Base-by-base conservation (phyloP, 2,329 filamentous ascomycete genomes). In the Penicillium brasilianum region DNA sequence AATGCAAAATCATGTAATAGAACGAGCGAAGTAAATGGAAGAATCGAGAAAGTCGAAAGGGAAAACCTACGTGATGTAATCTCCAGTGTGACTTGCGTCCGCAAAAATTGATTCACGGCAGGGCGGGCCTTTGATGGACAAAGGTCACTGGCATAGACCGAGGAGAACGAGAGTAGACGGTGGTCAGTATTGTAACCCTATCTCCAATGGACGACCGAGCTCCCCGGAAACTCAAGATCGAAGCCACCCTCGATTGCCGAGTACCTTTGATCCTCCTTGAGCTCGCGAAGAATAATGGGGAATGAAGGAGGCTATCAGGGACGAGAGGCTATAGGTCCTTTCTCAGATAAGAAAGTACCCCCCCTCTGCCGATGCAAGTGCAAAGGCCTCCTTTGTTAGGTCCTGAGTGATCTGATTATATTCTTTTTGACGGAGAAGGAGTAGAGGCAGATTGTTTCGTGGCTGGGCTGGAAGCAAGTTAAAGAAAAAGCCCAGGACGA, bases 61-160 rank as follows among this genome's bases (percentile, higher is more conserved):
- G 16, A 22, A 52, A 28, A 67, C 64, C 62, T 59, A 69, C 69
- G 25, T 64, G 63, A 60, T 63, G 60, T 67, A 67, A 69, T 68
- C 59, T 68, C 59, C 44, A 52, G 66, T 69, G 66, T 58, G 60
- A 69, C 58, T 55, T 37, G 44, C 30, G n/a, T 54, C 52, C 57
- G 44, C 58, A 61, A 65, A 65, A 58, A 59, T 37, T 6, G 25
- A 60, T 58, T 20, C 37, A 37, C 34, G 34, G 28, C 30, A 41
- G 25, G 44, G 44, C 44, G 25, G 53, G 43, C 25, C 54, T 22
- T 62, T 57, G 54, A 55, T 16, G 44, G 53, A 36, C 48, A 56
- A 49, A 56, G 50, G 60, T 70, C 65, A 62, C 57, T 61, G 62
- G 65, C 59, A 68, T 66, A 58, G 61, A 66, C 50, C 59, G 50